Evolutionary conservation across 345 rosid genomes (phyloP).

Genomic region (Excoecaria cochinchinensis): DNA sequence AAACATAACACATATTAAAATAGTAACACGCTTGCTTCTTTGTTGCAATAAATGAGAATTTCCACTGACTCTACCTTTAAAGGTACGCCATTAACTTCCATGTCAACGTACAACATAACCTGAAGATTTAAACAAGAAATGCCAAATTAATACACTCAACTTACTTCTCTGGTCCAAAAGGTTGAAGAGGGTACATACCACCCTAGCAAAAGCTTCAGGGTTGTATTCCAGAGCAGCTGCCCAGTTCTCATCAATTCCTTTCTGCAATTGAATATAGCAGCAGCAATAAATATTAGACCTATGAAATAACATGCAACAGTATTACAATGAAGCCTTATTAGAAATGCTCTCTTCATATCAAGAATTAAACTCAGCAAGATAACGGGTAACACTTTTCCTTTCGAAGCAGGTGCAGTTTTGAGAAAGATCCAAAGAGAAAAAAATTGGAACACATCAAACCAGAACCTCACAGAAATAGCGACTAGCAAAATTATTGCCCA

Average conservation of each 20-base stretch:
- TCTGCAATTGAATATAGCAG: conserved; percentile 47
- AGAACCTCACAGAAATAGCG: too few species aligned
- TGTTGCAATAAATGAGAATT: neutral
- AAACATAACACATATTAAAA: neutral
- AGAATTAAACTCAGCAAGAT: neutral
- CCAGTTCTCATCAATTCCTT: conserved; percentile 99
- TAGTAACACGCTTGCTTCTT: neutral
- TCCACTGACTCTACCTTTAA: conserved; percentile 63
- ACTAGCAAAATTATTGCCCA: neutral
- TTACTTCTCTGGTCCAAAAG: neutral
- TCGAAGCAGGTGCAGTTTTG: neutral
- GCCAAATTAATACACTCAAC: conserved; percentile 15
- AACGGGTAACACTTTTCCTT: neutral
- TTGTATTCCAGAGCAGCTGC: conserved; percentile 96
- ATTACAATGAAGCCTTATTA: neutral
- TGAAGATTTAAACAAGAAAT: conserved; percentile 33
- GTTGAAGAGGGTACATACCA: conserved; percentile 59
- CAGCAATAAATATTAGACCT: conserved; percentile 7
- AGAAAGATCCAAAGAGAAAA: neutral
- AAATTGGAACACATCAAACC: neutral
- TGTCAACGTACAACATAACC: conserved; percentile 96
- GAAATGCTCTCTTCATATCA: neutral
- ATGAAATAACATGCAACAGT: conserved; percentile 8
- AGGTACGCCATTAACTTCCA: conserved; percentile 96
- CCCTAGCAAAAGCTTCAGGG: conserved; percentile 98